Evolutionary conservation across 352 stramenopile species (phyloP).

Genomic region (Globisporangium viniferum): DNA sequence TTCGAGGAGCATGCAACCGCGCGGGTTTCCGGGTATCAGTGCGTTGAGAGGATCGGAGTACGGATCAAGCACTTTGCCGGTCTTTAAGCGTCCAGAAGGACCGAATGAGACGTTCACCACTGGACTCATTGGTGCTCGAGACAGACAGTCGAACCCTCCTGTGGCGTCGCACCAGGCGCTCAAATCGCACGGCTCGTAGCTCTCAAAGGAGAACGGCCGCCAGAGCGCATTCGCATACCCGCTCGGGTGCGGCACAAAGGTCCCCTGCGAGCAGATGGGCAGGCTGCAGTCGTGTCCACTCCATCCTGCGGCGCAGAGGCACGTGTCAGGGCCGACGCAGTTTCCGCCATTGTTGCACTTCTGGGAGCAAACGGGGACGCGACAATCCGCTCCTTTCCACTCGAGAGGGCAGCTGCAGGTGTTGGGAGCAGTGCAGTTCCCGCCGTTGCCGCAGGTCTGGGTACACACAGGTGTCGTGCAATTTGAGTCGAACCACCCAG

Average conservation of each 20-base stretch:
- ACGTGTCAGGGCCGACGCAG: constrained; percentile 94
- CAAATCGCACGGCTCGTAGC: constrained; percentile 90
- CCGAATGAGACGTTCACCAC: constrained; percentile 40
- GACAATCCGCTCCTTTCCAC: constrained; percentile 91
- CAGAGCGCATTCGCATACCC: constrained; percentile 53
- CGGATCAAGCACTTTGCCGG: constrained; percentile 28
- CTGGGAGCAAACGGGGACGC: constrained; percentile 89
- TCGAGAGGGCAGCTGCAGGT: constrained; percentile 87
- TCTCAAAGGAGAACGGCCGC: constrained; percentile 59
- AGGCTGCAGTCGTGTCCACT: constrained; percentile 91
- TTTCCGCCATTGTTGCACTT: constrained; percentile 86
- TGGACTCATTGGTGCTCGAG: constrained; percentile 39
- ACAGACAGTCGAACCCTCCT: constrained; percentile 91
- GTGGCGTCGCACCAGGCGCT: constrained; percentile 90
- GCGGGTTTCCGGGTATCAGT: neutral
- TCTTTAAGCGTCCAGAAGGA: constrained; percentile 18
- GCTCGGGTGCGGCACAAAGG: constrained; percentile 86
- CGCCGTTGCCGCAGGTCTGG: constrained; percentile 96
- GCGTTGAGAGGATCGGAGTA: constrained; percentile 14
- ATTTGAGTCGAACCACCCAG: constrained; percentile 95
- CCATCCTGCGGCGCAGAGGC: constrained; percentile 90
- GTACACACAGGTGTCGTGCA: constrained; percentile 95
- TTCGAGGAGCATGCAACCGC: constrained; percentile 82
- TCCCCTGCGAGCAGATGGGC: constrained; percentile 92
- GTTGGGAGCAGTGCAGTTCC: constrained; percentile 92